Evolutionary conservation across 108 stramenopile genomes (phyloP).

Genomic region (Chaetoceros muelleri): DNA sequence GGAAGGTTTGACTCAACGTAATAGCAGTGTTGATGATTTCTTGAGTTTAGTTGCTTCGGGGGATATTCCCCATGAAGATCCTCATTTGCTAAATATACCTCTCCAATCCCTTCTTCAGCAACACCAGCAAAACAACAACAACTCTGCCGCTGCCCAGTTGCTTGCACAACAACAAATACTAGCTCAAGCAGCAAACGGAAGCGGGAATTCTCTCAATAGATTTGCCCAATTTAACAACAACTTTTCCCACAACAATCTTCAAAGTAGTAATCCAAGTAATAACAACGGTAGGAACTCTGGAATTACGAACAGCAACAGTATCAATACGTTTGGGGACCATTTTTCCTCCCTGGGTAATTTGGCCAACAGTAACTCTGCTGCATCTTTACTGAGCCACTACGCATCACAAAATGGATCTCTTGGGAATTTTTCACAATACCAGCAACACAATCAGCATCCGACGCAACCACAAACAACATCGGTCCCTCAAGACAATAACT

Average conservation of each 20-base stretch:
- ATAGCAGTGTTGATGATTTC: constrained; percentile 83
- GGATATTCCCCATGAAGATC: constrained; percentile 84
- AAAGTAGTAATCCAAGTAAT: not conserved
- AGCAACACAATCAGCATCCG: too few relatives aligned
- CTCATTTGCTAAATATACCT: constrained; percentile 62
- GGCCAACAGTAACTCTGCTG: not conserved
- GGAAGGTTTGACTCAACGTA: constrained; percentile 56
- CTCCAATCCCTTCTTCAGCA: constrained; percentile 36
- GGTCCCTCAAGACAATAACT: too few relatives aligned
- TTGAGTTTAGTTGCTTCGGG: constrained; percentile 75
- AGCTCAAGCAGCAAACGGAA: constrained; percentile 30
- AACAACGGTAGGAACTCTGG: not conserved
- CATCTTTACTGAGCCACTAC: not conserved
- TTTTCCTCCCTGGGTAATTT: not conserved
- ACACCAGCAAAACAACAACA: constrained; percentile 7
- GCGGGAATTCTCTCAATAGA: constrained; percentile 10
- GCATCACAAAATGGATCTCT: too few relatives aligned
- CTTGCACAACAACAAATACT: constrained; percentile 35
- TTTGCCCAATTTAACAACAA: not conserved
- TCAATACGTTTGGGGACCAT: not conserved
- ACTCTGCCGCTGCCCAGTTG: constrained; percentile 7
- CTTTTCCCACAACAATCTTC: too few relatives aligned
- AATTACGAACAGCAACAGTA: too few relatives aligned
- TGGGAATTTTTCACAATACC: too few relatives aligned
- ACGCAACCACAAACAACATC: too few relatives aligned